Conservation (phyloP, 73 alveolate species). For the Paramecium octaurelia region DNA sequence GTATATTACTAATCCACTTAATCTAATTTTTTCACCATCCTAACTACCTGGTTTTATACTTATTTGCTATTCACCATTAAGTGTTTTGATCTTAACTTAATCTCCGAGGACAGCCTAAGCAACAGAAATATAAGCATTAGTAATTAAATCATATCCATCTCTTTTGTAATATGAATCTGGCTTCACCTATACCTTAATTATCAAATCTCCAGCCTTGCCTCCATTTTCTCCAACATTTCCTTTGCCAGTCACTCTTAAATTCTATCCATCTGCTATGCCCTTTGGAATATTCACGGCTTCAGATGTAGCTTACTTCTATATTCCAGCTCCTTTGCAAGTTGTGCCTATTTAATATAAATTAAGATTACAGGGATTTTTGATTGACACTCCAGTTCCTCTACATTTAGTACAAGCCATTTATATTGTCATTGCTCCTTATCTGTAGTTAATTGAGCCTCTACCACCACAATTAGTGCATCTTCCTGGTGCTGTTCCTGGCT, state of each 20-base stretch:
- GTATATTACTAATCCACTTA: conserved; percentile 54
- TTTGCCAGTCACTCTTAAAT: conserved; percentile 75
- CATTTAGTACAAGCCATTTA: conserved; percentile 77
- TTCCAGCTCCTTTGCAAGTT: conserved; percentile 80
- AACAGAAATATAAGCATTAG: conserved; percentile 65
- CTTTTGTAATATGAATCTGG: conserved; percentile 77
- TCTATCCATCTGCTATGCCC: conserved; percentile 84
- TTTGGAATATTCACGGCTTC: conserved; percentile 83
- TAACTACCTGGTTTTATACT: conserved; percentile 79
- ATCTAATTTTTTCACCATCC: conserved; percentile 72
- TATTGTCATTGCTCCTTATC: conserved; percentile 84
- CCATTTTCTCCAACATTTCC: conserved; percentile 71
- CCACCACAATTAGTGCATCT: conserved; percentile 85
- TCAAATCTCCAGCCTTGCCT: conserved; percentile 86
- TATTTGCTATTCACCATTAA: conserved; percentile 72
- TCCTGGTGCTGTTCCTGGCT: conserved; percentile 86
- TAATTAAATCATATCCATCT: conserved; percentile 82
- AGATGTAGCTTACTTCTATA: conserved; percentile 31
- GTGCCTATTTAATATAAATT: conserved; percentile 23
- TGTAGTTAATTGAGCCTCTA: conserved; percentile 68
- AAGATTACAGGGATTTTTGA: conserved; percentile 70
- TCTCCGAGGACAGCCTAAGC: conserved; percentile 84
- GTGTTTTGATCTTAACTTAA: conserved; percentile 71
- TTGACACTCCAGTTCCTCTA: conserved; percentile 77
- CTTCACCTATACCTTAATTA: conserved; percentile 70